phyloP scores from a whole-genome alignment of 306 rosid species.

The Cicer pinnatifidum region DNA sequence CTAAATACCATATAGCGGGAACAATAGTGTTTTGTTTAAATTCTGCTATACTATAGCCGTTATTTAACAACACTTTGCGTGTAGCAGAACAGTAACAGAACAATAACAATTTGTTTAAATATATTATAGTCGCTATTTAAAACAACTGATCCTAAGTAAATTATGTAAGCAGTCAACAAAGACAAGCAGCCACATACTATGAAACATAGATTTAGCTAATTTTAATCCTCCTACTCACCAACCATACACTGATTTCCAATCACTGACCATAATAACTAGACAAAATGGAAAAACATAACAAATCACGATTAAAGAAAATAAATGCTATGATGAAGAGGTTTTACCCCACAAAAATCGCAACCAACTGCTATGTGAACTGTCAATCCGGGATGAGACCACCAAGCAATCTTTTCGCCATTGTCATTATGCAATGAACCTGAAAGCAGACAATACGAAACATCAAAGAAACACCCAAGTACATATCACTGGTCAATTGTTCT shows the following conservation, averaged over 20 bases:
- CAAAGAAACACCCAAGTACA: constrained; percentile 26
- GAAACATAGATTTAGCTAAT: constrained; percentile 2
- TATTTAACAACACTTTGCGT: too few relatives aligned
- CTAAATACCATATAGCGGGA: too few relatives aligned
- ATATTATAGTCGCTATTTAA: too few relatives aligned
- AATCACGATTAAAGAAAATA: not conserved
- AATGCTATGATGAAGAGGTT: constrained; percentile 43
- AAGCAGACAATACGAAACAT: constrained; percentile 40
- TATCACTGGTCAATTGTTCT: constrained; percentile 13
- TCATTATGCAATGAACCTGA: constrained; percentile 56
- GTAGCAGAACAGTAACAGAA: too few relatives aligned
- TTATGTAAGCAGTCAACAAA: constrained; percentile 23
- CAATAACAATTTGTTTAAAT: too few relatives aligned
- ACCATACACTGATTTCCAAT: constrained; percentile 31
- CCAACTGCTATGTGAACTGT: constrained; percentile 57
- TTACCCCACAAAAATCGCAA: constrained; percentile 94
- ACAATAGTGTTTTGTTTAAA: too few relatives aligned
- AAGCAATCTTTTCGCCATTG: constrained; percentile 36
- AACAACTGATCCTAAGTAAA: not conserved
- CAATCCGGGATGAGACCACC: constrained; percentile 34
- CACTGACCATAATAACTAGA: not conserved
- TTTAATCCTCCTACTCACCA: not conserved
- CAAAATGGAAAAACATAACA: not conserved
- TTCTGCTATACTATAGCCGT: too few relatives aligned
- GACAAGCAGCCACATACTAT: constrained; percentile 6